Conservation (phyloP, 148 eudicot species). For the Talinum fruticosum region DNA sequence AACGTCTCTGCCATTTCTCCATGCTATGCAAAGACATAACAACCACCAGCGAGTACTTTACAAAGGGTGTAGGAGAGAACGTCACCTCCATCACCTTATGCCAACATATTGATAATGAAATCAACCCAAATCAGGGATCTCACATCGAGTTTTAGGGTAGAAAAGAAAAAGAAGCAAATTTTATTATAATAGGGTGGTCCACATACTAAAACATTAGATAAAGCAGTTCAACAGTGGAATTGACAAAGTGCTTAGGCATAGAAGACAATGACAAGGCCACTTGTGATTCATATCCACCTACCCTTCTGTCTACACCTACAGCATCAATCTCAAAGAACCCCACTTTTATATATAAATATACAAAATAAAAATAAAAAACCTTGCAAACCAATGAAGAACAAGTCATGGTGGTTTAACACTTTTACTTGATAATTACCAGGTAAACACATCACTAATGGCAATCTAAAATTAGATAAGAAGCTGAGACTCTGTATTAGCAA, state of each 20-base stretch:
- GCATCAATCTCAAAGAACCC: not conserved
- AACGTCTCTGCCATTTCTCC: too few relatives aligned
- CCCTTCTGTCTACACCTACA: not conserved
- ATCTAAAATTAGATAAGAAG: not conserved
- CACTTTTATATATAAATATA: not conserved
- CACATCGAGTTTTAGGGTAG: not conserved
- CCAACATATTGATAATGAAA: not conserved
- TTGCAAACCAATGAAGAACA: not conserved
- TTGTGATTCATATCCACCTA: not conserved
- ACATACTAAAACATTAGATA: not conserved
- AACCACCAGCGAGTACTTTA: not conserved
- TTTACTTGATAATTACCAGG: too few relatives aligned
- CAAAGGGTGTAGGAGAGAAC: not conserved
- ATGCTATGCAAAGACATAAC: too few relatives aligned
- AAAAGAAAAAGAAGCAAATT: not conserved
- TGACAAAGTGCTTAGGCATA: not conserved
- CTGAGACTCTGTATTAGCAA: not conserved
- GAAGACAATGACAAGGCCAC: not conserved
- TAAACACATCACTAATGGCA: too few relatives aligned
- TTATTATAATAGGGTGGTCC: not conserved
- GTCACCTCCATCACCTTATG: not conserved
- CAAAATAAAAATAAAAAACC: too few relatives aligned
- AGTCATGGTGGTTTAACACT: not conserved
- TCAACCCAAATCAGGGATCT: not conserved
- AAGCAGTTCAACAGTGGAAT: not conserved